phyloP scores from a whole-genome alignment of 768 basidiomycete genomes.

The Leucosporidium scottii region DNA sequence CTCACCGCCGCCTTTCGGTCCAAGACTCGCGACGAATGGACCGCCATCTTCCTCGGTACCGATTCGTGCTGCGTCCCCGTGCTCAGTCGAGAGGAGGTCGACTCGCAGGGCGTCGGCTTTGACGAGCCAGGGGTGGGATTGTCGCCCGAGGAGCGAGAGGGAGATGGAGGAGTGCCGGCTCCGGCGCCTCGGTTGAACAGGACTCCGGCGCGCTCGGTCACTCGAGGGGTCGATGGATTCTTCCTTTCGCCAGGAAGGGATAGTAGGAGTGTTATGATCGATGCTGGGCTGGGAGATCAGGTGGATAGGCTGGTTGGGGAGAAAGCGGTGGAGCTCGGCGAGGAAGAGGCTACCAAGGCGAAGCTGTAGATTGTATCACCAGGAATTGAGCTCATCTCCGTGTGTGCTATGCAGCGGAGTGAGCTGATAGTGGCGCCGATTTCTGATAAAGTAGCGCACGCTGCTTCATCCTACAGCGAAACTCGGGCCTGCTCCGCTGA shows the following conservation, averaged over 20 bases:
- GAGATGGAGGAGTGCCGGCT: neutral
- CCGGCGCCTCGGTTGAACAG: conserved; percentile 13
- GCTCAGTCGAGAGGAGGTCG: conserved; percentile 27
- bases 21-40: conserved; percentile 63
- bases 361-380: conserved; percentile 8
- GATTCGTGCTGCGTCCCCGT: conserved; percentile 37
- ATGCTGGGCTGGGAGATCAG: conserved; percentile 9
- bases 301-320: neutral
- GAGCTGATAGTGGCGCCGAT: too few species aligned
- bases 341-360: neutral
- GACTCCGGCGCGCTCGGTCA: neutral
- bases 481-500: too few species aligned
- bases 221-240: neutral
- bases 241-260: conserved; percentile 17
- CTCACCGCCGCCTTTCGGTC: conserved; percentile 59
- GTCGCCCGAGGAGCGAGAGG: neutral
- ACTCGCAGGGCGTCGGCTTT: conserved; percentile 7
- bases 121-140: neutral
- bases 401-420: too few species aligned
- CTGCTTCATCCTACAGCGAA: too few species aligned
- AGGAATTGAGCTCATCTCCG: too few species aligned
- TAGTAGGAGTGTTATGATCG: conserved; percentile 5
- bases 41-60: conserved; percentile 57
- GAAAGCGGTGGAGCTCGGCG: neutral
- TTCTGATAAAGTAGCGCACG: too few species aligned